Percentiles rank a stretch among this genome's conserved stretches.
These are phyloP conservation scores for Vaccinium darrowii DNA, from an alignment of 148 eudicot genomes.

Conservation along the genomic window DNA sequence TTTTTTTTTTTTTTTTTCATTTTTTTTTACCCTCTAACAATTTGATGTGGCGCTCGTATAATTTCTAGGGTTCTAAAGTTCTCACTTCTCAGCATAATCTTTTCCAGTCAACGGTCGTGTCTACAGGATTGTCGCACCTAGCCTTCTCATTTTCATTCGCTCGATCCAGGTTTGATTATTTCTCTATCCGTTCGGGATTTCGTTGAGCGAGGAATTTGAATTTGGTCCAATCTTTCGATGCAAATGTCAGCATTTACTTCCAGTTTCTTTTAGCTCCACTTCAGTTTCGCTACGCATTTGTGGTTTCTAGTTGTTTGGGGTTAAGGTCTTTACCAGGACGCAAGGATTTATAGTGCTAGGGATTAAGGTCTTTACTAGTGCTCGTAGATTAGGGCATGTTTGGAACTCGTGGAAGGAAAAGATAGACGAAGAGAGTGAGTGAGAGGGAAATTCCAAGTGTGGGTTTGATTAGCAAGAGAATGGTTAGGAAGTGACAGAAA, in stretches of 20 bases:
- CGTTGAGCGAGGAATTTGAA: background rate
- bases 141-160: background rate
- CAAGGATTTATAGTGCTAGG: too few relatives aligned
- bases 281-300: background rate
- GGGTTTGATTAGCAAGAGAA: background rate
- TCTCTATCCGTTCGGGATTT: background rate
- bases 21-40: too few relatives aligned
- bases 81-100: background rate
- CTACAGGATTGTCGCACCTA: background rate
- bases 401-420: background rate
- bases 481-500: background rate
- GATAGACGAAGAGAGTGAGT: background rate
- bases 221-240: background rate
- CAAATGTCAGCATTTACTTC: background rate
- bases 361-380: background rate
- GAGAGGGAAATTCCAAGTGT: background rate
- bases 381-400: background rate
- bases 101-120: background rate
- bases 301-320: background rate
- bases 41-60: background rate
- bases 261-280: background rate
- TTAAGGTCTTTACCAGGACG: too few relatives aligned
- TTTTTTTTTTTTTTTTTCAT: too few relatives aligned
- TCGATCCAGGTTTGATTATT: background rate
- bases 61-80: background rate